Evolutionary conservation across 495 filamentous ascomycete species (phyloP).

Genomic region (Ramalina intermedia): DNA sequence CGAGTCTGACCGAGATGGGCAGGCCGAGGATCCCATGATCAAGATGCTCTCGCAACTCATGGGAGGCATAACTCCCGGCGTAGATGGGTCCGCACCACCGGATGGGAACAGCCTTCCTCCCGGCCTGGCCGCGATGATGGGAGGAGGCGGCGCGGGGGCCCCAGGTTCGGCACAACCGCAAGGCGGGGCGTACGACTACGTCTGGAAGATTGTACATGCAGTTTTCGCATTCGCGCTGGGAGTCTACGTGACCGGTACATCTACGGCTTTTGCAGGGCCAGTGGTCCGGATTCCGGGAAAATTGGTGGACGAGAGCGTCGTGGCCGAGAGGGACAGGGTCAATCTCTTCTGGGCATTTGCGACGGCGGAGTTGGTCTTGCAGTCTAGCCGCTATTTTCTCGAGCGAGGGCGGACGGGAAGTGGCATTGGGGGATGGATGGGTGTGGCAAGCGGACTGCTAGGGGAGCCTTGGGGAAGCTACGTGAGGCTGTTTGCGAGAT

Average conservation of each 20-base stretch:
- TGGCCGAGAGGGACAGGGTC: slow-evolving; percentile 16
- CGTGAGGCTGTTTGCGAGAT: slow-evolving; percentile 45
- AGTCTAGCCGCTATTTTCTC: slow-evolving; percentile 49
- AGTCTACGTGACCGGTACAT: slow-evolving; percentile 48
- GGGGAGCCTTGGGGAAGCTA: slow-evolving; percentile 42
- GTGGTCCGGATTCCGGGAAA: slow-evolving; percentile 23
- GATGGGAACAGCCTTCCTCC: slow-evolving; percentile 20
- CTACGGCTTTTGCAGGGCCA: slow-evolving; percentile 40
- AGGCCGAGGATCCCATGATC: slow-evolving; percentile 43
- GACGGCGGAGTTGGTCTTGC: slow-evolving; percentile 62
- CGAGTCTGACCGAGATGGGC: slow-evolving; percentile 17
- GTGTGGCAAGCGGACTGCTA: slow-evolving; percentile 43
- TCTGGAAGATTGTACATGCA: slow-evolving; percentile 68
- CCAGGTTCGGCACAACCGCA: slow-evolving; percentile 21
- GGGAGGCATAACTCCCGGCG: slow-evolving; percentile 26
- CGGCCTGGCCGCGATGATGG: slow-evolving; percentile 21
- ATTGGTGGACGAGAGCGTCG: slow-evolving; percentile 8
- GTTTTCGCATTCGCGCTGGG: slow-evolving; percentile 57
- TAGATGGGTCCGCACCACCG: slow-evolving; percentile 10
- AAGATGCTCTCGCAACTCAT: slow-evolving; percentile 47
- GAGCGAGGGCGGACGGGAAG: slow-evolving; percentile 34
- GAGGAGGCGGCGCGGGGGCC: slow-evolving; percentile 23
- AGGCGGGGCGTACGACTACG: slow-evolving; percentile 32
- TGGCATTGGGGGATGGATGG: slow-evolving; percentile 35
- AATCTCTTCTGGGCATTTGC: slow-evolving; percentile 66